Conservation (phyloP, 73 alveolate genomes). For the Paramecium sexaurelia region DNA sequence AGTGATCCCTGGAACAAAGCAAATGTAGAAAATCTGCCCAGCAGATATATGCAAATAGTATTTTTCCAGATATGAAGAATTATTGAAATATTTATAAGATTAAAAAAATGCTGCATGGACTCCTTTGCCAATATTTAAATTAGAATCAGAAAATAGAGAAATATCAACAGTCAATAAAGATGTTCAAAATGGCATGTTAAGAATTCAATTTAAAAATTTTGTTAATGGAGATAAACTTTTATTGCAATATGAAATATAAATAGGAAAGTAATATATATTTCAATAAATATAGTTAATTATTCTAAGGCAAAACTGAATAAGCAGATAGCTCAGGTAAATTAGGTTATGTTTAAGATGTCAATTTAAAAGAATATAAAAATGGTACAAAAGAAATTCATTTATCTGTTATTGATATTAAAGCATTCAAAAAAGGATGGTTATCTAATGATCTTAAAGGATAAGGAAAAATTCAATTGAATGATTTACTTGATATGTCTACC, state of each 20-base stretch:
- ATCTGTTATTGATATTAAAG: neutral
- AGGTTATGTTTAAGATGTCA: neutral
- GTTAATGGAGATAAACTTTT: neutral
- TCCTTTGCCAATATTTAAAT: constrained; percentile 7
- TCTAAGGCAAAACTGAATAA: neutral
- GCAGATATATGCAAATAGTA: neutral
- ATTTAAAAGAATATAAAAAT: neutral
- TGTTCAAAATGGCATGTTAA: neutral
- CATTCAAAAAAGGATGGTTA: constrained; percentile 18
- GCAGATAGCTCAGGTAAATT: neutral
- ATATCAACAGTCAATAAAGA: neutral
- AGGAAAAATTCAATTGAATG: neutral
- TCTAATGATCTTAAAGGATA: neutral
- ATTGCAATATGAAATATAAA: neutral
- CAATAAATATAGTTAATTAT: neutral
- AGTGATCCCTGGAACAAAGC: neutral
- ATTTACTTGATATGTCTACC: neutral
- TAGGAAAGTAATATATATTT: neutral
- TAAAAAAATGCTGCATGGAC: neutral
- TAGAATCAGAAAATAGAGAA: neutral
- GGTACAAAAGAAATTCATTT: constrained; percentile 24
- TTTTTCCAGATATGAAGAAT: constrained; percentile 35
- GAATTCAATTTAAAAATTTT: constrained; percentile 44
- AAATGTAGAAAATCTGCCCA: neutral
- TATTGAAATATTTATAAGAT: neutral